phyloP scores from a whole-genome alignment of 1,139 yeast species.

The Saccharomyces hybrid region DNA sequence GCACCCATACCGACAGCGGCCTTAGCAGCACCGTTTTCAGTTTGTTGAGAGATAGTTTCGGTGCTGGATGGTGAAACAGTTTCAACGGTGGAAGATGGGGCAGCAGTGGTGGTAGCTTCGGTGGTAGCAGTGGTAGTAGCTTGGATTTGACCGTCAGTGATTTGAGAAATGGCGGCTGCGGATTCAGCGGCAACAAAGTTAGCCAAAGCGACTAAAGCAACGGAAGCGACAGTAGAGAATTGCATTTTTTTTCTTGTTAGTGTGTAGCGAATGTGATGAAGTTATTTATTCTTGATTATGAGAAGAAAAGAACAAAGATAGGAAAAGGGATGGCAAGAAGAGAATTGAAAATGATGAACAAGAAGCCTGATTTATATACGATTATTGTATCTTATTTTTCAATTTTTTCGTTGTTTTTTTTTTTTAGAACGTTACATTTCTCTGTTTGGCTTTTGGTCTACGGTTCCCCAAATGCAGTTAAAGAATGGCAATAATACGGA shows the following conservation, averaged over 20 bases:
- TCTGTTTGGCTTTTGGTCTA: background rate
- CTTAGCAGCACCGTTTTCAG: constrained; percentile 15
- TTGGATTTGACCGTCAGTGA: constrained; percentile 40
- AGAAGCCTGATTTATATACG: background rate
- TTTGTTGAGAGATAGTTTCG: constrained; percentile 2
- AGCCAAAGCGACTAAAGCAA: constrained; percentile 9
- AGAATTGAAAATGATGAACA: background rate
- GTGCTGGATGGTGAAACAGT: background rate
- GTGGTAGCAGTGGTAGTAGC: constrained; percentile 13
- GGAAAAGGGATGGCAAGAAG: background rate
- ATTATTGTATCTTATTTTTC: background rate
- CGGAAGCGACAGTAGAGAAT: constrained; percentile 14
- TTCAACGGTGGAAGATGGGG: background rate
- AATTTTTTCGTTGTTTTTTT: background rate
- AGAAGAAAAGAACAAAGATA: background rate
- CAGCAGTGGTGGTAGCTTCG: background rate
- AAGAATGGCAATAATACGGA: background rate
- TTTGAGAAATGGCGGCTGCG: constrained; percentile 35
- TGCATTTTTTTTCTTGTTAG: constrained; percentile 11
- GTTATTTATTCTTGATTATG: background rate
- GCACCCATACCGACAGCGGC: constrained; percentile 16
- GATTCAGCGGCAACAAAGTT: constrained; percentile 25
- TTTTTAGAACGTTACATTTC: background rate
- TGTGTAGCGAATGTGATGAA: constrained; percentile 4
- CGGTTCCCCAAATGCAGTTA: background rate